Percentiles rank a stretch among this genome's conserved stretches.
These are phyloP conservation scores for Pharnaceum exiguum DNA, from an alignment of 148 eudicot genomes.

Conservation along the genomic window DNA sequence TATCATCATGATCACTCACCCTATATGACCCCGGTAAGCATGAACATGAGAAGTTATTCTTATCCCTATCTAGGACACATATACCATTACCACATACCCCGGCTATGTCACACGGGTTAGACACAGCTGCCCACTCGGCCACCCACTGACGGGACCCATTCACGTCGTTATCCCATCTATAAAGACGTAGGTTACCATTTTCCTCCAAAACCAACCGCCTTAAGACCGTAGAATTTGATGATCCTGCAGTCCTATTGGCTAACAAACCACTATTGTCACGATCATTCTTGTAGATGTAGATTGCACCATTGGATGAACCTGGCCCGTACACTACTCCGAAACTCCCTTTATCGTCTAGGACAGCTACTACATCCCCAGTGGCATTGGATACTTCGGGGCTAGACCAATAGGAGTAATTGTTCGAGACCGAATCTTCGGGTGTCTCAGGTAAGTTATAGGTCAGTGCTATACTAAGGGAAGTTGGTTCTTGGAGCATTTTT, in stretches of 20 bases:
- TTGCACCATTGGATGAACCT: slow-evolving; percentile 64
- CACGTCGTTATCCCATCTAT: slow-evolving; percentile 69
- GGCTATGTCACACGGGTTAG: slow-evolving; percentile 84
- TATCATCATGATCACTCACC: slow-evolving; percentile 20
- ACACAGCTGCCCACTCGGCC: slow-evolving; percentile 84
- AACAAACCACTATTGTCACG: slow-evolving; percentile 46
- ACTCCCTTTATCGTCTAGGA: slow-evolving; percentile 64
- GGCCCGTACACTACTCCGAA: slow-evolving; percentile 77
- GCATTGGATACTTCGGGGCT: slow-evolving; percentile 82
- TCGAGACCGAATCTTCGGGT: slow-evolving; percentile 36
- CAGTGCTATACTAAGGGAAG: slow-evolving; percentile 68
- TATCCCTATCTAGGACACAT: slow-evolving; percentile 56
- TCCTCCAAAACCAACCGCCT: slow-evolving; percentile 54
- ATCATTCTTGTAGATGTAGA: slow-evolving; percentile 75
- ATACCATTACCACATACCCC: slow-evolving; percentile 87
- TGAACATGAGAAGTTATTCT: slow-evolving; percentile 63
- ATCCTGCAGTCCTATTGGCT: slow-evolving; percentile 28
- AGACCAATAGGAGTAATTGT: slow-evolving; percentile 74
- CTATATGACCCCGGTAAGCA: slow-evolving; percentile 59
- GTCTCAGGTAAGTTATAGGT: slow-evolving; percentile 60
- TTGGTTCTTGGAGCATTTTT: slow-evolving; percentile 78
- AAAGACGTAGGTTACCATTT: slow-evolving; percentile 70
- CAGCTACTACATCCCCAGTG: slow-evolving; percentile 75
- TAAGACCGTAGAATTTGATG: slow-evolving; percentile 20
- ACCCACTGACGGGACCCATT: slow-evolving; percentile 90